Evolutionary conservation across 805 yeast species (phyloP).

Genomic region (Yarrowia sp.): DNA sequence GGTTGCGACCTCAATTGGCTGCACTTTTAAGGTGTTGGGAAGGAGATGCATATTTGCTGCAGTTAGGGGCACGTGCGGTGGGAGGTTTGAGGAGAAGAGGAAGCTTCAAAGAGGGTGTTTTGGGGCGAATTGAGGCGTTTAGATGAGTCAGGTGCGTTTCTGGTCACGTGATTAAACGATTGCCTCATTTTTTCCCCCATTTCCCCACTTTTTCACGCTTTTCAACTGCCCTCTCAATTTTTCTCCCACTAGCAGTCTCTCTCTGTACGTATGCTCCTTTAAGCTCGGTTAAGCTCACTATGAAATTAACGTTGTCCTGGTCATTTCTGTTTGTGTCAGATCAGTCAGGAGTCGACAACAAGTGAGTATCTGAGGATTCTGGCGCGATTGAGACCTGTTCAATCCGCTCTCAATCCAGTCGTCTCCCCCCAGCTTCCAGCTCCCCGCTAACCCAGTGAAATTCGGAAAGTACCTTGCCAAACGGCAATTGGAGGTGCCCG

Average conservation of each 20-base stretch:
- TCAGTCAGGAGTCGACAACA: slow-evolving; percentile 20
- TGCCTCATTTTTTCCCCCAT: background rate
- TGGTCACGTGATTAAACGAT: too few relatives aligned
- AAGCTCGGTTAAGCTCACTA: slow-evolving; percentile 12
- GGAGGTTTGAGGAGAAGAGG: too few relatives aligned
- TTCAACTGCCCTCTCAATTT: background rate
- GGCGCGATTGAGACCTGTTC: background rate
- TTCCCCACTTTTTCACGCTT: background rate
- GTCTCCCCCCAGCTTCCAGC: too few relatives aligned
- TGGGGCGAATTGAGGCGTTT: background rate
- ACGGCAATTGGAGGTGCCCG: slow-evolving; percentile 91
- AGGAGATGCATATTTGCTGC: background rate
- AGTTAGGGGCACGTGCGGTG: slow-evolving; percentile 14
- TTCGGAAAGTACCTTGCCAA: slow-evolving; percentile 94
- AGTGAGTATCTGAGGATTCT: background rate
- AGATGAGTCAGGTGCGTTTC: too few relatives aligned
- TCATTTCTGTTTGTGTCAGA: slow-evolving; percentile 2
- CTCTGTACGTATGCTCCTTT: background rate
- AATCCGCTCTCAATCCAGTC: too few relatives aligned
- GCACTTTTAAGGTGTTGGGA: slow-evolving; percentile 17
- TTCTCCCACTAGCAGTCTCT: background rate
- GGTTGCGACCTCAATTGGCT: slow-evolving; percentile 6
- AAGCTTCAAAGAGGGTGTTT: too few relatives aligned
- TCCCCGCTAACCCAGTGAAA: slow-evolving; percentile 49
- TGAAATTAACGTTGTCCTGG: slow-evolving; percentile 6